Base-by-base conservation (phyloP, 139 green algal genomes). In the Micromonas commoda region DNA sequence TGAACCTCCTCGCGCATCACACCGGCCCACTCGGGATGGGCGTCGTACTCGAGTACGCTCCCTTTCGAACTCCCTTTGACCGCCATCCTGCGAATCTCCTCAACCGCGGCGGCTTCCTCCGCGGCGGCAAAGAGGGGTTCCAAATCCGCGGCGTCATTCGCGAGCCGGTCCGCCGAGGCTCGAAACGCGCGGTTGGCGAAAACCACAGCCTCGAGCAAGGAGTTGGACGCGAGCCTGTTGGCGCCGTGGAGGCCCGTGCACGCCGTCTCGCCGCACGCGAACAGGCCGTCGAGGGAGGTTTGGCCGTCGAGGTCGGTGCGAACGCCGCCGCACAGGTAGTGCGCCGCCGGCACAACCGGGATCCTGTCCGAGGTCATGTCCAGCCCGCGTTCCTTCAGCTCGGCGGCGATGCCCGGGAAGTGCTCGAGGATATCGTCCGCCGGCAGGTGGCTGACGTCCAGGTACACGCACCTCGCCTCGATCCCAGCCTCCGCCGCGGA, bases 301-400 rank as follows among this genome's bases (percentile, higher is more conserved):
- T 71, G n/a, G 26, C 74, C 74, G 61, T 80, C 32, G 4, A 70
- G 19, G 35, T 76, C 70, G 0, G 92, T 92, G 77, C 88, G 64
- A 26, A 98, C 90, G n/a, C 95, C 95, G 28, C 95, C 95, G 82
- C 95, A 99, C 60, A 96, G 91, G 90, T 99, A 99, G 85, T 99
- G 95, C 85, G 96, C 91, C 2, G 92, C 92, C 0, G 95, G 95
- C 31, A 94, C 86, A 6, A 99, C 95, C 0, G 95, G 95, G 76
- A 99, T 98, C 32, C 91, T 88, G 26, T 97, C 85, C 16, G n/a
- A 51, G 0, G 91, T 94, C 78, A 98, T 98, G 85, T 99, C 92
- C 21, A 99, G 85, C 37, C 95, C 95, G 3, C 52, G 83, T 33
- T 64, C 33, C 16, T n/a, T n/a, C 20, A 77, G 71, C 52, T 83